These are phyloP conservation scores for Kickxella alabastrina DNA, from an alignment of 192 early-diverging fungal genomes.

Conservation along the genomic window DNA sequence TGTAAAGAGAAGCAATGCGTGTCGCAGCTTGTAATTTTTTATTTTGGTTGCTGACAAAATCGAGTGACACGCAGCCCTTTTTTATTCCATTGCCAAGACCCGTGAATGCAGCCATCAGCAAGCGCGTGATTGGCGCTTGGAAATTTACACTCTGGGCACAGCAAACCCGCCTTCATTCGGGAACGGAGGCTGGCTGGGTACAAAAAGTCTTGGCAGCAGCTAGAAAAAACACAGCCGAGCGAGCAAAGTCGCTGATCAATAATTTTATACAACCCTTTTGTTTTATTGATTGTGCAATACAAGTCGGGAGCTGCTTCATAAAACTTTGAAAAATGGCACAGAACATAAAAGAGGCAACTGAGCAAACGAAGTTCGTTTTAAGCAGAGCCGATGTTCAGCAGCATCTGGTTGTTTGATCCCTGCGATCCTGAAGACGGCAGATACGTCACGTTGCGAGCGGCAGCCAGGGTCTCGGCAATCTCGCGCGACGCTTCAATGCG, in stretches of 20 bases:
- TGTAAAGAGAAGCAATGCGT: too few relatives aligned
- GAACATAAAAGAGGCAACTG: neutral
- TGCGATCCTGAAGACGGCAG: conserved; percentile 61
- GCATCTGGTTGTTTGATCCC: conserved; percentile 65
- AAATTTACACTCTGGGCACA: too few relatives aligned
- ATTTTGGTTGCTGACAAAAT: too few relatives aligned
- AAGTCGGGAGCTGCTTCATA: neutral
- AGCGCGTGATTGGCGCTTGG: too few relatives aligned
- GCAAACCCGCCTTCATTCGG: too few relatives aligned
- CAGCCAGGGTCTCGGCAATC: conserved; percentile 84
- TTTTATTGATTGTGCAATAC: neutral
- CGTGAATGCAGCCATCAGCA: too few relatives aligned
- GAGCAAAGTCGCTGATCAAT: neutral
- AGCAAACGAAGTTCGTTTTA: conserved; percentile 6
- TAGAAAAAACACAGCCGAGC: neutral
- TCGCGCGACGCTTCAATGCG: conserved; percentile 97
- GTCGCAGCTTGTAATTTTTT: too few relatives aligned
- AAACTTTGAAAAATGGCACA: neutral
- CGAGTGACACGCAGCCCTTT: too few relatives aligned
- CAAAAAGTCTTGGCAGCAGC: too few relatives aligned
- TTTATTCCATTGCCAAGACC: too few relatives aligned
- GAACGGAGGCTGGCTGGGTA: neutral
- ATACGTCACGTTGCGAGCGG: conserved; percentile 84
- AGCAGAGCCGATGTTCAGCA: conserved; percentile 64
- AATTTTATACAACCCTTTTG: neutral